Evolutionary conservation across 2,329 filamentous ascomycete species (phyloP).

Genomic region (Botrytis porri): DNA sequence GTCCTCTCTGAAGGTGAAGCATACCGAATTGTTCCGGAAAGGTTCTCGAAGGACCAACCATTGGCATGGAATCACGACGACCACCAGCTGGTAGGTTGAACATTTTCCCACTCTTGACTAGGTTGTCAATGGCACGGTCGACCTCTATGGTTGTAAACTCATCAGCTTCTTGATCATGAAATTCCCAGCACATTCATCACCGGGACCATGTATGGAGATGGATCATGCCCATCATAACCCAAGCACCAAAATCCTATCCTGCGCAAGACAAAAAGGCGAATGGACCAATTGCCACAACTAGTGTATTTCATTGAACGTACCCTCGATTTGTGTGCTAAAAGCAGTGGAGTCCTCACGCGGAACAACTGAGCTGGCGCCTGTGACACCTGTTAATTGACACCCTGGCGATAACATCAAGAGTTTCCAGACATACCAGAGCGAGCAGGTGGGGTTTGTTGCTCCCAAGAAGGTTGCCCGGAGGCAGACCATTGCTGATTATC

Average conservation of each 20-base stretch:
- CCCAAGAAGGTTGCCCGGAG: conserved; percentile 61
- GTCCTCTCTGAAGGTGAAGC: conserved; percentile 36
- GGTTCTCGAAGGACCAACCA: conserved; percentile 55
- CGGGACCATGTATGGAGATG: background rate
- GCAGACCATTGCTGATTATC: conserved; percentile 64
- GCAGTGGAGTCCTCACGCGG: conserved; percentile 72
- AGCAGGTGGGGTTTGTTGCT: conserved; percentile 68
- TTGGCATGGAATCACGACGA: conserved; percentile 78
- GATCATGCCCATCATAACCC: background rate
- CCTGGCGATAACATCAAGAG: conserved; percentile 15
- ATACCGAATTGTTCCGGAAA: conserved; percentile 58
- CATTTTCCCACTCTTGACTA: conserved; percentile 94
- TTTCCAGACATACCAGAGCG: conserved; percentile 58
- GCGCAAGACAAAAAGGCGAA: background rate
- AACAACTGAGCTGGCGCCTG: conserved; percentile 73
- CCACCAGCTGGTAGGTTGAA: conserved; percentile 57
- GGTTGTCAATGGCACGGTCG: conserved; percentile 90
- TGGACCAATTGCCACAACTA: background rate
- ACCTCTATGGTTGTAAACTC: conserved; percentile 64
- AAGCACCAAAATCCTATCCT: background rate
- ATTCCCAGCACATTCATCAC: background rate
- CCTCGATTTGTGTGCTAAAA: conserved; percentile 85
- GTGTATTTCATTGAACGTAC: conserved; percentile 52
- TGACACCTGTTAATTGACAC: conserved; percentile 34
- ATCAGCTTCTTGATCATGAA: conserved; percentile 19